phyloP scores from a whole-genome alignment of 257 asterid species.

The Nyctanthes arbortristis region DNA sequence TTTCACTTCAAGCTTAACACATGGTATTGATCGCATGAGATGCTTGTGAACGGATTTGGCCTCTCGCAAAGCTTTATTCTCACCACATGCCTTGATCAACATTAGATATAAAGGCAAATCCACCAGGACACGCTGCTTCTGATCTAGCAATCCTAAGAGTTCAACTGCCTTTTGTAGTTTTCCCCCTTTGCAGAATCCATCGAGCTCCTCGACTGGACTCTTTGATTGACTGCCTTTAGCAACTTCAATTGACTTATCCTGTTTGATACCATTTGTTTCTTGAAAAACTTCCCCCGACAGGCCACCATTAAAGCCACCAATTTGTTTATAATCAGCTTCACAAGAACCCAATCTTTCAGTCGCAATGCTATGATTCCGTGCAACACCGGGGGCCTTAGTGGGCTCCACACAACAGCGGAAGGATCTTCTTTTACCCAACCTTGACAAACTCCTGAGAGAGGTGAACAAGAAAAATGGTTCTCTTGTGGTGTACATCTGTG shows the following conservation, averaged over 20 bases:
- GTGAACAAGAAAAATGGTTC: background rate
- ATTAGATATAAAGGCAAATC: slow-evolving; percentile 52
- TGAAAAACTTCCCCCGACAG: slow-evolving; percentile 23
- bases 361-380: no score
- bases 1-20: slow-evolving; percentile 64
- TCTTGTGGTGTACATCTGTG: no score
- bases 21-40: slow-evolving; percentile 42
- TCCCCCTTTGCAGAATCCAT: no score
- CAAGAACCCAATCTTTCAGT: background rate
- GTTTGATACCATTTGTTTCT: slow-evolving; percentile 12
- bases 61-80: slow-evolving; percentile 54
- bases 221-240: slow-evolving; percentile 34
- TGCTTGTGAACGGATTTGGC: slow-evolving; percentile 62
- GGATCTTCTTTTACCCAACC: no score
- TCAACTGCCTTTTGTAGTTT: no score
- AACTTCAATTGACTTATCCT: slow-evolving; percentile 27
- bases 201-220: no score
- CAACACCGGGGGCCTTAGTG: no score
- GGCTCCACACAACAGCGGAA: no score
- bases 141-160: slow-evolving; percentile 45
- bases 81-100: slow-evolving; percentile 54
- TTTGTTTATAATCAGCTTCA: no score
- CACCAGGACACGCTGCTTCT: slow-evolving; percentile 44
- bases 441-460: no score
- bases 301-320: no score